Conservation (phyloP, 345 rosid genomes). For the Combretum micranthum region DNA sequence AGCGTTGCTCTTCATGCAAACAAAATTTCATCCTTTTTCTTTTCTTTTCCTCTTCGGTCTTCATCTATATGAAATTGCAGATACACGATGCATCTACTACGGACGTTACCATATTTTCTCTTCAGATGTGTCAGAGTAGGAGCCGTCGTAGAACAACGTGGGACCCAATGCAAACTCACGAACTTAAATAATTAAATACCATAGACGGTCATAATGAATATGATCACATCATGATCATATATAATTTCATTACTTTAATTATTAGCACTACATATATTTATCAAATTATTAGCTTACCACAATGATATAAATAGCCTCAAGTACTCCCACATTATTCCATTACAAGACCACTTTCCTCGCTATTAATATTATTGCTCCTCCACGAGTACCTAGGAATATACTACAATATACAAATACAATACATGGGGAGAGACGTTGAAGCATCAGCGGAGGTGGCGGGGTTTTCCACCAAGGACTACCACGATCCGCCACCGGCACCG, state of each 20-base stretch:
- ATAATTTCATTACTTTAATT: conserved; percentile 8
- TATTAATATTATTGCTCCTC: too few relatives aligned
- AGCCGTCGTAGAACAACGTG: not conserved
- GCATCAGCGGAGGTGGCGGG: conserved; percentile 22
- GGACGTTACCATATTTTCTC: too few relatives aligned
- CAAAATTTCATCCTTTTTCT: too few relatives aligned
- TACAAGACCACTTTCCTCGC: too few relatives aligned
- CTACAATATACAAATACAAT: too few relatives aligned
- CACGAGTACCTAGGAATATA: too few relatives aligned
- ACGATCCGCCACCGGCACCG: conserved; percentile 70
- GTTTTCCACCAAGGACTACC: conserved; percentile 52
- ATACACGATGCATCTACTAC: too few relatives aligned
- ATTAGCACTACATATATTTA: too few relatives aligned
- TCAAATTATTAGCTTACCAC: conserved; percentile 8
- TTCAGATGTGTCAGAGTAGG: not conserved
- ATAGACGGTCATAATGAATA: conserved; percentile 3
- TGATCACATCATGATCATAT: not conserved
- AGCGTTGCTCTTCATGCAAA: too few relatives aligned
- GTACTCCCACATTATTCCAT: not conserved
- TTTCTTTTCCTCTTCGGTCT: too few relatives aligned
- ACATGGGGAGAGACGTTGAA: conserved; percentile 47
- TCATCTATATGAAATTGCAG: too few relatives aligned
- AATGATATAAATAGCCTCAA: conserved; percentile 15
- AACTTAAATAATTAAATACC: not conserved
- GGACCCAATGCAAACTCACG: not conserved